Percentiles rank a stretch among this genome's conserved stretches.
Evolutionary conservation across 2,329 filamentous ascomycete species (phyloP).

Genomic region (Xylariaceae sp.): DNA sequence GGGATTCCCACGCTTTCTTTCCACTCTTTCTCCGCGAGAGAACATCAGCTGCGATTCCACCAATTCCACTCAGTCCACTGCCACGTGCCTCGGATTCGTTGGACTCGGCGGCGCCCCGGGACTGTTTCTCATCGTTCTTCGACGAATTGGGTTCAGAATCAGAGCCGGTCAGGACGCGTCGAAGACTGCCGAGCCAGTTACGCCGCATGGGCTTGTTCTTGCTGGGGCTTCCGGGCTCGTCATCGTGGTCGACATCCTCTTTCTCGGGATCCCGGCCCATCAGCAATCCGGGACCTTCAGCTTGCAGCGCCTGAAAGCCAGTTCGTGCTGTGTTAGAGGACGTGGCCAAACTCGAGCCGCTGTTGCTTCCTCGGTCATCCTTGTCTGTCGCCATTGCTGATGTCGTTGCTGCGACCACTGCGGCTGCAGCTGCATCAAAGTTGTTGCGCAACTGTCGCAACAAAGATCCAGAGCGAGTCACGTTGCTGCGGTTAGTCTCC

Average conservation of each 20-base stretch:
- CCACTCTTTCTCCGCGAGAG: constrained; percentile 52
- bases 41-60: constrained; percentile 40
- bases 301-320: constrained; percentile 47
- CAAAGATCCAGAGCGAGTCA: constrained; percentile 35
- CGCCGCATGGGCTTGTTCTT: constrained; percentile 48
- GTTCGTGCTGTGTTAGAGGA: constrained; percentile 51
- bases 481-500: constrained; percentile 46
- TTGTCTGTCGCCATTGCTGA: neutral
- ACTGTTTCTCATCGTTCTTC: constrained; percentile 27
- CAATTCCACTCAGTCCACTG: constrained; percentile 34
- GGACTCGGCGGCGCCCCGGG: constrained; percentile 33
- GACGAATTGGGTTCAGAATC: constrained; percentile 30
- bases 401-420: constrained; percentile 23
- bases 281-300: constrained; percentile 48
- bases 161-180: constrained; percentile 54
- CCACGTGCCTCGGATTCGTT: constrained; percentile 42
- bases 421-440: constrained; percentile 32
- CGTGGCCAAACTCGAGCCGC: constrained; percentile 33
- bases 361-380: constrained; percentile 34
- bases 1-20: constrained; percentile 48
- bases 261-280: constrained; percentile 32
- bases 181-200: constrained; percentile 65
- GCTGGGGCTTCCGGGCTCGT: constrained; percentile 49
- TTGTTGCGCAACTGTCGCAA: constrained; percentile 34
- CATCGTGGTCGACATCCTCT: constrained; percentile 19